A percentile compares a stretch with the other conserved stretches of the same genome.
Evolutionary conservation across 371 early-diverging fungal species (phyloP).

Genomic region (Circinella umbellata): DNA sequence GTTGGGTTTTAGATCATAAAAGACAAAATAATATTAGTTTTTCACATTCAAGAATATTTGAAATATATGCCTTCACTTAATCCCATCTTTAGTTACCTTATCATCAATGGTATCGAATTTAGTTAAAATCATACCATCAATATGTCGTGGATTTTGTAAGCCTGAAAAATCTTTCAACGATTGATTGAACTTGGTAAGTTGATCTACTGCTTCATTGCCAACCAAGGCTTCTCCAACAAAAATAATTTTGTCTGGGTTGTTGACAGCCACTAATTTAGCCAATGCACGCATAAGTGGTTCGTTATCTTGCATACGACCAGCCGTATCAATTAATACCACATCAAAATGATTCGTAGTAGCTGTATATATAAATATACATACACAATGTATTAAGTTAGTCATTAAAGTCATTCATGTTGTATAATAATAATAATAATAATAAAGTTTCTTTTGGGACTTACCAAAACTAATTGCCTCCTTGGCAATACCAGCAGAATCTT

Average conservation of each 20-base stretch:
- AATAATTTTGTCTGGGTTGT: constrained; percentile 97
- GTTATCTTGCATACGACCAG: constrained; percentile 99
- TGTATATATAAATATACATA: constrained; percentile 1
- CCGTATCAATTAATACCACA: constrained; percentile 99
- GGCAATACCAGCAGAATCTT: constrained; percentile 98
- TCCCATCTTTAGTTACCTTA: constrained; percentile 65
- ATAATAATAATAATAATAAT: background rate
- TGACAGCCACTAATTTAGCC: constrained; percentile 93
- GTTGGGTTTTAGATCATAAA: too few species aligned
- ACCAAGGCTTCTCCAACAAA: constrained; percentile 99
- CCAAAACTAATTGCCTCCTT: constrained; percentile 94
- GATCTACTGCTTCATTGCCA: constrained; percentile 98
- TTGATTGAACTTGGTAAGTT: constrained; percentile 97
- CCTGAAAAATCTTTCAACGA: constrained; percentile 91
- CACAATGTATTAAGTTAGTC: too few species aligned
- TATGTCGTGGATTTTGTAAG: constrained; percentile 80
- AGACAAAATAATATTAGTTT: too few species aligned
- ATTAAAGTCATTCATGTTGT: too few species aligned
- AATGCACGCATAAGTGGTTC: constrained; percentile 97
- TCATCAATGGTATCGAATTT: constrained; percentile 99
- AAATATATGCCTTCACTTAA: too few species aligned
- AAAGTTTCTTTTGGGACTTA: constrained; percentile 22
- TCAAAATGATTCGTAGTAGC: constrained; percentile 82
- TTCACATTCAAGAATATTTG: too few species aligned
- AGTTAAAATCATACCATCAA: constrained; percentile 97